Evolutionary conservation across 345 rosid genomes (phyloP), one percentile per base, ranked within the genome.

Genomic region (Eucalyptus erythrocorys): DNA sequence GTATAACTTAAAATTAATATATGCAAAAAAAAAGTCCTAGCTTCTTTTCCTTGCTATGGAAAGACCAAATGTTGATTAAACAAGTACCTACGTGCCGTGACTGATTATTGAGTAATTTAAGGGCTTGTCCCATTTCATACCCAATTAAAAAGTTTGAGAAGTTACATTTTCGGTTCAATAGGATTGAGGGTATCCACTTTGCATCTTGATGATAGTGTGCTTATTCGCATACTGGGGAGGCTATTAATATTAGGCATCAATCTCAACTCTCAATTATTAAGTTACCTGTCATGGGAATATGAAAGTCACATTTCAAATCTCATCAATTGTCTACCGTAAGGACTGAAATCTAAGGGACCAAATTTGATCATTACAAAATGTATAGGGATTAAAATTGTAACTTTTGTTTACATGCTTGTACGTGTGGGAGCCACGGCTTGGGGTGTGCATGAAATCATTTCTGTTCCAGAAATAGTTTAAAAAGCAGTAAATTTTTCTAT

Each of bases 21-120:
- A 32, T 5, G 13, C n/a, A 12, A n/a, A 64, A 61, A 50, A 50
- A 64, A 0, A n/a, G 17, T 3, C 37, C 0, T 3, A 14, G 40
- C n/a, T 14, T 7, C 3, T 64, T 14, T n/a, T 6, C 34, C 9
- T 14, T 64, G 37, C 19, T 64, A 30, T 64, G 37, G 76, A n/a
- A n/a, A 30, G 76, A 64, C 21, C 19, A 64, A n/a, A 64, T 8
- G 37, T 64, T n/a, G 21, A 64, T n/a, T 64, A 64, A 14, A n/a
- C 14, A n/a, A 64, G 40, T 14, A 15, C 3, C 1, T 7, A 40
- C 7, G 40, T 64, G n/a, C 10, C 10, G 10, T 4, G 10, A 64
- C 1, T 13, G 32, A 64, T n/a, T n/a, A 64, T 61, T 30, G 37
- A 64, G 40, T 64, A 64, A n/a, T n/a, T n/a, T 64, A 64, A 64